These are phyloP conservation scores for Pseudoscleropodium purum DNA, from an alignment of 225 moss, liverwort and hornwort genomes.

Conservation along the genomic window DNA sequence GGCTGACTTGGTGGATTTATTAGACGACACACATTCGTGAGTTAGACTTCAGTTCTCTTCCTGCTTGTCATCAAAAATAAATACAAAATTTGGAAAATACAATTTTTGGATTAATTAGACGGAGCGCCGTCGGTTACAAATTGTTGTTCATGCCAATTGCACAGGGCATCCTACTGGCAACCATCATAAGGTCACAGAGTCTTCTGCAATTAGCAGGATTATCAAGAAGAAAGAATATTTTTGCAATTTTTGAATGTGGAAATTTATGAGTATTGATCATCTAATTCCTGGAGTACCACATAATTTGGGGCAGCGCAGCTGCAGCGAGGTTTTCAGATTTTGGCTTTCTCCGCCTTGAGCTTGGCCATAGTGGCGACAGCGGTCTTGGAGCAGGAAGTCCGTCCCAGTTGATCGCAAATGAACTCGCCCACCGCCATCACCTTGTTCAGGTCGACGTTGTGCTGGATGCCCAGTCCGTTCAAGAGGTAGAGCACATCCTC, in stretches of 20 bases:
- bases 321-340: background rate
- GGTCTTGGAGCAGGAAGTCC: conserved; percentile 69
- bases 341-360: conserved; percentile 20
- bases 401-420: conserved; percentile 67
- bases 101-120: background rate
- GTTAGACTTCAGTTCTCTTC: background rate
- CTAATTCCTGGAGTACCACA: background rate
- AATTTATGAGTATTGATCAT: background rate
- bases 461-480: conserved; percentile 82
- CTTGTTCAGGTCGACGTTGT: conserved; percentile 72
- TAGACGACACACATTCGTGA: background rate
- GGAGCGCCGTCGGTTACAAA: background rate
- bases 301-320: background rate
- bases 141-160: background rate
- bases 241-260: background rate
- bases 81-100: background rate
- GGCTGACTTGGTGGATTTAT: background rate
- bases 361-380: conserved; percentile 60
- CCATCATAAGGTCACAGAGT: background rate
- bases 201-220: conserved; percentile 10
- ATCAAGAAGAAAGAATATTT: background rate
- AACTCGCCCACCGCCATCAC: conserved; percentile 83
- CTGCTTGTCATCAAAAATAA: background rate
- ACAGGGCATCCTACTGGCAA: background rate
- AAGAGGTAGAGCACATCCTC: conserved; percentile 92